Evolutionary conservation across 2,329 filamentous ascomycete genomes (phyloP).

Genomic region (Claviceps monticola): DNA sequence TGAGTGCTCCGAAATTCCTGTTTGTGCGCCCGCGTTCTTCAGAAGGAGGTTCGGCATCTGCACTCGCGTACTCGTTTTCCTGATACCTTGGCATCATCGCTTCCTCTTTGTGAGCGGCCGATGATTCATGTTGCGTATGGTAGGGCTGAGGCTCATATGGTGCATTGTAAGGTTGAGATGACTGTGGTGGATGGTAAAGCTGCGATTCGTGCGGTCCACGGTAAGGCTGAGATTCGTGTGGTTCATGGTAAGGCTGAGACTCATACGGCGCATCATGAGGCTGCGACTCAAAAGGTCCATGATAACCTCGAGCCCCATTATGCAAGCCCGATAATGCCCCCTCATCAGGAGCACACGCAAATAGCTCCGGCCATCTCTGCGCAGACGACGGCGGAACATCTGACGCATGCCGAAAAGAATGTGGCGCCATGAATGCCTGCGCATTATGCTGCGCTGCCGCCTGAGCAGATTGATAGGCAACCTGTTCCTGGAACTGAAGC

Average conservation of each 20-base stretch:
- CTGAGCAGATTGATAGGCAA: not conserved
- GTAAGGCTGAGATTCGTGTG: too few species aligned
- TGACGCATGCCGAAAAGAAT: slow-evolving; percentile 7
- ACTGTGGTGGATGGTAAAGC: too few species aligned
- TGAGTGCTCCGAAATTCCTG: slow-evolving; percentile 34
- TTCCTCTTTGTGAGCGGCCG: slow-evolving; percentile 8
- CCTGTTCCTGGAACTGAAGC: not conserved
- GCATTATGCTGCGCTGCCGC: not conserved
- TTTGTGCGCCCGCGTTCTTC: slow-evolving; percentile 23
- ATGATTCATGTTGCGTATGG: slow-evolving; percentile 8
- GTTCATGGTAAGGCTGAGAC: too few species aligned
- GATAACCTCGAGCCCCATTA: not conserved
- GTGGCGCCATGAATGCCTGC: not conserved
- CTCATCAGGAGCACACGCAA: slow-evolving; percentile 16
- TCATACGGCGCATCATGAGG: too few species aligned
- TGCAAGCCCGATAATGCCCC: slow-evolving; percentile 1
- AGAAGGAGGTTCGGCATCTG: slow-evolving; percentile 20
- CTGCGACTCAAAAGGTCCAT: too few species aligned
- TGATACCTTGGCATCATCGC: slow-evolving; percentile 26
- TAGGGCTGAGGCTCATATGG: not conserved
- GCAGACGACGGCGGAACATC: slow-evolving; percentile 37
- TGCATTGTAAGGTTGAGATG: too few species aligned
- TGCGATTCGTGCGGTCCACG: too few species aligned
- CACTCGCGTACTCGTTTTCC: slow-evolving; percentile 23
- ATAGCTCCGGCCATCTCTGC: slow-evolving; percentile 34